phyloP scores from a whole-genome alignment of 352 stramenopile species.

The Pythium pectinolyticum region DNA sequence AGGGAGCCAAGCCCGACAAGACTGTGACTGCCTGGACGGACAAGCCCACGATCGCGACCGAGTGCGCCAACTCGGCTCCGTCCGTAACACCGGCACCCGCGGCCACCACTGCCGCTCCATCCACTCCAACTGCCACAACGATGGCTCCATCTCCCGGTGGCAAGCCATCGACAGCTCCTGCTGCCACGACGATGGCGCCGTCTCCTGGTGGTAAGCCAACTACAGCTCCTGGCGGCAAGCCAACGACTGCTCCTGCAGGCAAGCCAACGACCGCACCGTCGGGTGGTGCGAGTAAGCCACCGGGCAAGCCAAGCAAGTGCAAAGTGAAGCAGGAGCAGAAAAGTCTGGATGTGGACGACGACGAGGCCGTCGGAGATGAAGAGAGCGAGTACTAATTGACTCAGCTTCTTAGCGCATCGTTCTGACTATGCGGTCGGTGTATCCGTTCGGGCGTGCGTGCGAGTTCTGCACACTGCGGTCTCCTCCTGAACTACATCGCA shows the following conservation, averaged over 20 bases:
- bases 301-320: conserved; percentile 6
- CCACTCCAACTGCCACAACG: too few species aligned
- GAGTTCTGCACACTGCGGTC: too few species aligned
- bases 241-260: neutral
- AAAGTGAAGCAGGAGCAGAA: conserved; percentile 16
- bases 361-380: conserved; percentile 3
- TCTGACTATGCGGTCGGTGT: neutral
- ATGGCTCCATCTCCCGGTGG: too few species aligned
- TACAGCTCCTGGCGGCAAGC: too few species aligned
- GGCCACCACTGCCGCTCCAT: neutral
- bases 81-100: neutral
- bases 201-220: too few species aligned
- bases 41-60: neutral
- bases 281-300: neutral
- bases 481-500: too few species aligned
- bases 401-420: too few species aligned
- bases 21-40: neutral
- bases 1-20: neutral
- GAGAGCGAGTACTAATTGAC: neutral
- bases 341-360: conserved; percentile 12
- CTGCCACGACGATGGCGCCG: neutral
- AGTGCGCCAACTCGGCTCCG: neutral
- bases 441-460: neutral
- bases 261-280: neutral
- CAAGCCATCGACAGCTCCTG: too few species aligned